Base-by-base conservation (phyloP, 1,139 yeast species). In the Meyerozyma sp. region DNA sequence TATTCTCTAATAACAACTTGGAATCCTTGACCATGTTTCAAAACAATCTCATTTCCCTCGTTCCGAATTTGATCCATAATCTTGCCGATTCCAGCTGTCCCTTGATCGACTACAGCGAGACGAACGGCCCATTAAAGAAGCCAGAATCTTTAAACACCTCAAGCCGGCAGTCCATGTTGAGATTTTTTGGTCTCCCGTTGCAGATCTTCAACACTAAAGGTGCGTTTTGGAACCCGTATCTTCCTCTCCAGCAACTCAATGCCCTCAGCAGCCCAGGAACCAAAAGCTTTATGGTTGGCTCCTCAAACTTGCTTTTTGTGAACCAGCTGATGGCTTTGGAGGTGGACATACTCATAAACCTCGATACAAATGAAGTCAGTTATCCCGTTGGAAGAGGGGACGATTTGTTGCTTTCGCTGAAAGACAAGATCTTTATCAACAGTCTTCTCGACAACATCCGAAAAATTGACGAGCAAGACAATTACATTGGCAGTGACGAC, bases 191-290 rank as follows among this genome's bases (percentile, higher is more conserved):
- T 0, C 70, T 93, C 37, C 98, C 98, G 0, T 68, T 93, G 42
- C 93, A 86, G 54, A 65, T 90, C 1, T 93, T 93, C 65, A 89
- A 90, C 51, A 71, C 77, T 9, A 79, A 82, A 53, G 95, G 95
- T 34, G 89, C 95, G 3, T 76, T 91, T 50, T 91, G 95, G 74
- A 85, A 87, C 52, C 98, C 98, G 0, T 93, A 91, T 61, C 77
- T 91, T 20, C 96, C 98, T 0, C 68, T 93, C 42, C 98, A 91
- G 61, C 98, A 91, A 58, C 68, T 93, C 45, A 85, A 84, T 44
- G 91, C 87, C 53, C 69, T 93, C 44, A 73, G 72, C 32, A 73
- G 77, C 28, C 68, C 73, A 1, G 77, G 73, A 39, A 76, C 91
- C 0, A 69, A 75, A 44, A 82, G 81, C 58, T 93, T 81, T 52